Percentiles rank a stretch among this genome's conserved stretches.
phyloP scores from a whole-genome alignment of 2,329 filamentous ascomycete genomes.

The Botrytis sinoallii region DNA sequence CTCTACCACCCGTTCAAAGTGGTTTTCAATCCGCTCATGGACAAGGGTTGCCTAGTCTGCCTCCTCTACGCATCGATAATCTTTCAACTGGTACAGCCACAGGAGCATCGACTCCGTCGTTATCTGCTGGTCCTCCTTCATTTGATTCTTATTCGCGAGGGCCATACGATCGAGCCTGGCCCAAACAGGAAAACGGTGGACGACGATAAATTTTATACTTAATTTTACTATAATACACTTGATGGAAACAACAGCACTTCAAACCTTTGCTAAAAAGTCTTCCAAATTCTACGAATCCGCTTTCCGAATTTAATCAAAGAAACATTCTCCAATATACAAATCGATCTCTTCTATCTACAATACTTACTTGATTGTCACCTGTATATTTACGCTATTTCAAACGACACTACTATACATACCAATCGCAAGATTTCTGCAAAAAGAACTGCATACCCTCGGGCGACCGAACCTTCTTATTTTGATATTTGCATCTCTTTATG shows the following conservation, averaged over 20 bases:
- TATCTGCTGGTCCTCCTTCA: slow-evolving; percentile 26
- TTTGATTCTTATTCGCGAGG: slow-evolving; percentile 31
- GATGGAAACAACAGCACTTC: slow-evolving; percentile 19
- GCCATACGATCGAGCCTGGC: slow-evolving; percentile 33
- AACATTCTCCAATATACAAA: background rate
- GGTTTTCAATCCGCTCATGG: slow-evolving; percentile 24
- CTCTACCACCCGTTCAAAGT: slow-evolving; percentile 32
- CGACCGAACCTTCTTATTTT: slow-evolving; percentile 18
- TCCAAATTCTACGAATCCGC: slow-evolving; percentile 1
- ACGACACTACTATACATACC: slow-evolving; percentile 25
- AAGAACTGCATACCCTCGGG: slow-evolving; percentile 20
- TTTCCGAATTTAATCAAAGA: slow-evolving; percentile 3
- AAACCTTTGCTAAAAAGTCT: background rate
- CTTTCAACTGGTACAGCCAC: slow-evolving; percentile 23
- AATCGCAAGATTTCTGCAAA: slow-evolving; percentile 20
- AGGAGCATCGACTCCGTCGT: slow-evolving; percentile 23
- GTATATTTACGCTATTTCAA: slow-evolving; percentile 32
- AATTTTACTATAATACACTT: background rate
- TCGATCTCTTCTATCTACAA: background rate
- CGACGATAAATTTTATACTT: slow-evolving; percentile 19
- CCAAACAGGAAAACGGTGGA: slow-evolving; percentile 28
- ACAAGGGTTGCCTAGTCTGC: slow-evolving; percentile 30
- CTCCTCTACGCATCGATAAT: slow-evolving; percentile 36
- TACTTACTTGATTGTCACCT: slow-evolving; percentile 18
- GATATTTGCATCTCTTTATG: slow-evolving; percentile 8